Percentiles rank a stretch among this genome's conserved stretches.
These are phyloP conservation scores for Selenicereus undatus DNA, from an alignment of 148 eudicot genomes.

Conservation along the genomic window DNA sequence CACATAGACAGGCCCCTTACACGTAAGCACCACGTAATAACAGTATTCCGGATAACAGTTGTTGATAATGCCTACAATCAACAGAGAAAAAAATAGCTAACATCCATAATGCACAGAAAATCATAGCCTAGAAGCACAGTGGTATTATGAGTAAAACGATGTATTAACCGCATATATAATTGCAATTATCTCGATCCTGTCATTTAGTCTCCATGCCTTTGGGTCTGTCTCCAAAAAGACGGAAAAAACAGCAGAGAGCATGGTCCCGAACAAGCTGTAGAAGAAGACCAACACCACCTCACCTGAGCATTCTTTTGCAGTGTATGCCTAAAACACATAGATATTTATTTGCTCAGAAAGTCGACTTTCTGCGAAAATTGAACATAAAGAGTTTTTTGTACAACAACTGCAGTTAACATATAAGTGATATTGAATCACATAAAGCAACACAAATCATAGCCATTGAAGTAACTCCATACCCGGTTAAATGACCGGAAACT, in stretches of 20 bases:
- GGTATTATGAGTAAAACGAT: not conserved
- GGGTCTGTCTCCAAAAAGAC: conserved; percentile 32
- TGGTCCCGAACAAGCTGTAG: conserved; percentile 51
- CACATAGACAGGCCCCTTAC: conserved; percentile 50
- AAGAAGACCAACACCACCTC: conserved; percentile 44
- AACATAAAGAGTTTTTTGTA: not conserved
- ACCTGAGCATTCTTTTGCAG: conserved; percentile 49
- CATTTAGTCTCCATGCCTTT: conserved; percentile 36
- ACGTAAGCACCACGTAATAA: conserved; percentile 44
- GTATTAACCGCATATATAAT: conserved; percentile 39
- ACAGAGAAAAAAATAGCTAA: not conserved
- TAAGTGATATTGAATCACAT: not conserved
- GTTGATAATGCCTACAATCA: conserved; percentile 34
- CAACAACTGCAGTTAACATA: not conserved
- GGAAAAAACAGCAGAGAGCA: conserved; percentile 35
- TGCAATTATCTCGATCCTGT: conserved; percentile 35
- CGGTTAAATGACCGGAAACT: not conserved
- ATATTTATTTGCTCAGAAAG: not conserved
- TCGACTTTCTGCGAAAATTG: not conserved
- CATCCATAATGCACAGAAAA: not conserved
- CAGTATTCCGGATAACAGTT: conserved; percentile 24
- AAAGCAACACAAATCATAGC: not conserved
- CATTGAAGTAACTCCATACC: too few species aligned
- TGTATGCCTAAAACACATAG: conserved; percentile 32
- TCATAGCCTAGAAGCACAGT: not conserved